Percentiles rank a stretch among this genome's conserved stretches.
These are phyloP conservation scores for Helotiales sp. DNA, from an alignment of 2,329 filamentous ascomycete genomes.

Conservation along the genomic window DNA sequence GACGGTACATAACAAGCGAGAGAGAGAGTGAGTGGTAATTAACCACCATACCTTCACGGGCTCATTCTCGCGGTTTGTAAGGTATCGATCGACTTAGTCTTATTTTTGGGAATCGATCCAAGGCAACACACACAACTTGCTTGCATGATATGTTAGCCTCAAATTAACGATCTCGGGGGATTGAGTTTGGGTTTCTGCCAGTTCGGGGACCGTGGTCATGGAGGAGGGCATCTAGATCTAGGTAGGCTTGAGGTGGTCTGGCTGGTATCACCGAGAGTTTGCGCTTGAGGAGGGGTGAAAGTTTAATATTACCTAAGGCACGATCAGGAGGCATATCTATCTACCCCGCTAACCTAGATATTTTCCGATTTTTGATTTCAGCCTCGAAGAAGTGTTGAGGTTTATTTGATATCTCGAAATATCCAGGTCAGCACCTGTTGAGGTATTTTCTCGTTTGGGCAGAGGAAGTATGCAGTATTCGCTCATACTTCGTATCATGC, in stretches of 20 bases:
- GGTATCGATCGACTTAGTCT: no score
- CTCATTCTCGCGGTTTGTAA: neutral
- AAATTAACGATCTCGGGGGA: no score
- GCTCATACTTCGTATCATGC: no score
- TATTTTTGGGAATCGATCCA: no score
- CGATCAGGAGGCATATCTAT: neutral
- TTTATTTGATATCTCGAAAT: neutral
- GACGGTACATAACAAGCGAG: no score
- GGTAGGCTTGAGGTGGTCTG: neutral
- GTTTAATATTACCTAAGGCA: neutral
- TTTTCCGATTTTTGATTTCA: neutral
- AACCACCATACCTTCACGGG: neutral
- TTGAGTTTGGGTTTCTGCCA: neutral
- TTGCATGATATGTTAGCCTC: no score
- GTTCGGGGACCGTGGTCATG: neutral
- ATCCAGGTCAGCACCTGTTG: neutral
- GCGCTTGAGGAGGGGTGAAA: neutral
- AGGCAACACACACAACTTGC: no score
- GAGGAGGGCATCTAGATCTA: neutral
- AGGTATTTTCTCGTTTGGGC: neutral
- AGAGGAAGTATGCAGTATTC: neutral
- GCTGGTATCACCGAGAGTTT: neutral
- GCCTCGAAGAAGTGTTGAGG: neutral
- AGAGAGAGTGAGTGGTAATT: neutral
- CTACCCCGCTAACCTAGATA: neutral